Conservation (phyloP, 305 asterid species). For the Fraxinus platypoda region DNA sequence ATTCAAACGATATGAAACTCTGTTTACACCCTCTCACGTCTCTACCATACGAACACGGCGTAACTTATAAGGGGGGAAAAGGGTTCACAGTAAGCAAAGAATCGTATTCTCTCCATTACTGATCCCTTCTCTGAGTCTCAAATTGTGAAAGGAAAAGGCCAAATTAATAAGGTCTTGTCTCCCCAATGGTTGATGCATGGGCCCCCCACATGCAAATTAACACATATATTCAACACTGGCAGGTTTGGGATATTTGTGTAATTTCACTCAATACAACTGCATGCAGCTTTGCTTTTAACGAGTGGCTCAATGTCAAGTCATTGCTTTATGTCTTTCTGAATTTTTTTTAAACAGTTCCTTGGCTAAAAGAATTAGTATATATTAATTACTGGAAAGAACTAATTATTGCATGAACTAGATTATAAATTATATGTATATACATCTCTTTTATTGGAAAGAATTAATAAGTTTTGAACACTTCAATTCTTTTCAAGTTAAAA, state of each 20-base stretch:
- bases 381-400: not conserved
- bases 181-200: not conserved
- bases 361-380: not conserved
- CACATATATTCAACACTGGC: not conserved
- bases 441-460: not conserved
- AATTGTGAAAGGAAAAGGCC: not conserved
- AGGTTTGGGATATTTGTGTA: not conserved
- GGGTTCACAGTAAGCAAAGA: not conserved
- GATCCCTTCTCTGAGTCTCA: not conserved
- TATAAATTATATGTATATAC: not conserved
- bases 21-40: not conserved
- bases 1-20: no score
- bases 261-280: not conserved
- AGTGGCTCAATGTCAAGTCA: conserved; percentile 7
- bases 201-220: not conserved
- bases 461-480: not conserved
- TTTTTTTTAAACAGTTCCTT: not conserved
- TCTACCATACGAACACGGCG: not conserved
- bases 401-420: not conserved
- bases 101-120: not conserved
- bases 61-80: not conserved
- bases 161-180: not conserved
- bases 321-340: not conserved
- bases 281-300: not conserved
- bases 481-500: not conserved